Evolutionary conservation across 495 filamentous ascomycete species (phyloP).

Genomic region (Mytilinidion resinicola): DNA sequence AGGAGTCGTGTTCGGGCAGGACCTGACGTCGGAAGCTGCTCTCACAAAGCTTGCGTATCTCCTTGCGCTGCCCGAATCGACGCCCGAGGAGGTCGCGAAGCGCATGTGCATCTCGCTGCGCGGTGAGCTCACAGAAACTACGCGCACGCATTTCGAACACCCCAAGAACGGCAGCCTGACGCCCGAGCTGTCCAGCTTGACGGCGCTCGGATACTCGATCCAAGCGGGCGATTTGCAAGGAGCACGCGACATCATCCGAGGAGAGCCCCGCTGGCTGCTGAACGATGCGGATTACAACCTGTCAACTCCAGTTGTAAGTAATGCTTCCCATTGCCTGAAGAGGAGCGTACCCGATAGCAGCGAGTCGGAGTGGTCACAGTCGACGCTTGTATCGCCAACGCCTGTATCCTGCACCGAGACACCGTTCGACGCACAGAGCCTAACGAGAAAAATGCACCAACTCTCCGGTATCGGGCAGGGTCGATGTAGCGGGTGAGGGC

Average conservation of each 20-base stretch:
- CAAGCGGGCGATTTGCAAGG: slow-evolving; percentile 60
- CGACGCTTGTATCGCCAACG: neutral
- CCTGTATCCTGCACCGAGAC: too few relatives aligned
- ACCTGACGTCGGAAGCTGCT: slow-evolving; percentile 90
- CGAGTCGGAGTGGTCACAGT: neutral
- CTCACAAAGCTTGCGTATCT: slow-evolving; percentile 90
- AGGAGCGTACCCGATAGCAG: neutral
- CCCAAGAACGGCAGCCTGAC: slow-evolving; percentile 50
- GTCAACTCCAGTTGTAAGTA: slow-evolving; percentile 72
- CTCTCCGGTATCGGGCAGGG: slow-evolving; percentile 23
- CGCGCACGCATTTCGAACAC: slow-evolving; percentile 61
- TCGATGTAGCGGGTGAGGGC: slow-evolving; percentile 6
- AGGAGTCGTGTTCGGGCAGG: slow-evolving; percentile 86
- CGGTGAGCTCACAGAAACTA: slow-evolving; percentile 79
- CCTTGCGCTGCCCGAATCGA: slow-evolving; percentile 60
- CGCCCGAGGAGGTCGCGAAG: slow-evolving; percentile 54
- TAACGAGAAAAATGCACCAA: neutral
- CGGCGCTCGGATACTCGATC: slow-evolving; percentile 76
- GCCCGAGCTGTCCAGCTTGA: slow-evolving; percentile 50
- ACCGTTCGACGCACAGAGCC: neutral
- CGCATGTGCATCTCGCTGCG: slow-evolving; percentile 72
- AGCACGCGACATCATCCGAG: slow-evolving; percentile 59
- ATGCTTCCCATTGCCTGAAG: slow-evolving; percentile 16
- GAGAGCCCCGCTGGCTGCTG: slow-evolving; percentile 60
- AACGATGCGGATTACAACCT: slow-evolving; percentile 80